A percentile compares a stretch with the other conserved stretches of the same genome.
Evolutionary conservation across 306 rosid species (phyloP).

Genomic region (Malus fusca): DNA sequence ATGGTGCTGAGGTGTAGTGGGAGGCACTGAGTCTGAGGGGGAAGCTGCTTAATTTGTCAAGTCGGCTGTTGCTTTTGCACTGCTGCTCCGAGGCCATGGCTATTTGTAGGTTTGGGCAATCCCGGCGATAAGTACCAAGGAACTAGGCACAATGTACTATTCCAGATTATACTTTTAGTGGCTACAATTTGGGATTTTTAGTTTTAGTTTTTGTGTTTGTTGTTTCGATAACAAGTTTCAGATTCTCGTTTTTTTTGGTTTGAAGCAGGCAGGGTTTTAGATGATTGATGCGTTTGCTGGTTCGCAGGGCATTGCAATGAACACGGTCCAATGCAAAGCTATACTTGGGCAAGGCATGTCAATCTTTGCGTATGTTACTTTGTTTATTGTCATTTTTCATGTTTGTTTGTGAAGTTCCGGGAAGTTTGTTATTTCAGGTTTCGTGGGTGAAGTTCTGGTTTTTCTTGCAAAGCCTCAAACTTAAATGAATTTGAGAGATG

Average conservation of each 20-base stretch:
- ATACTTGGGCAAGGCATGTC: slow-evolving; percentile 61
- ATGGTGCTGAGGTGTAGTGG: neutral
- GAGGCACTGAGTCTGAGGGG: neutral
- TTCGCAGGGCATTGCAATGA: slow-evolving; percentile 57
- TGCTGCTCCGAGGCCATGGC: slow-evolving; percentile 58
- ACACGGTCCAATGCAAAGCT: slow-evolving; percentile 67
- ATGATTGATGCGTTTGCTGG: slow-evolving; percentile 78
- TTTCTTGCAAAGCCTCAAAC: slow-evolving; percentile 95
- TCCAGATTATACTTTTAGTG: no score
- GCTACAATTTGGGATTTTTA: neutral
- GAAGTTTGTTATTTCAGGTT: slow-evolving; percentile 39
- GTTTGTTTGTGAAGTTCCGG: slow-evolving; percentile 15
- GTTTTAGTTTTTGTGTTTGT: neutral
- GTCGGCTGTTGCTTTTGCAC: slow-evolving; percentile 44
- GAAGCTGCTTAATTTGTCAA: slow-evolving; percentile 38
- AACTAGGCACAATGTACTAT: slow-evolving; percentile 82
- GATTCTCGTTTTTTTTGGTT: neutral
- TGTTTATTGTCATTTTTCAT: slow-evolving; percentile 1
- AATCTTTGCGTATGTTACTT: neutral
- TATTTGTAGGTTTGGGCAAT: slow-evolving; percentile 79
- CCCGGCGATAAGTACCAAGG: slow-evolving; percentile 76
- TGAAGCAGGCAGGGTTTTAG: slow-evolving; percentile 72
- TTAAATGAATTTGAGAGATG: slow-evolving; percentile 93
- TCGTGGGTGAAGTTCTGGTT: slow-evolving; percentile 68
- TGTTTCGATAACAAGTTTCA: neutral